Evolutionary conservation across 345 rosid genomes (phyloP).

Genomic region (Conringia planisiliqua): DNA sequence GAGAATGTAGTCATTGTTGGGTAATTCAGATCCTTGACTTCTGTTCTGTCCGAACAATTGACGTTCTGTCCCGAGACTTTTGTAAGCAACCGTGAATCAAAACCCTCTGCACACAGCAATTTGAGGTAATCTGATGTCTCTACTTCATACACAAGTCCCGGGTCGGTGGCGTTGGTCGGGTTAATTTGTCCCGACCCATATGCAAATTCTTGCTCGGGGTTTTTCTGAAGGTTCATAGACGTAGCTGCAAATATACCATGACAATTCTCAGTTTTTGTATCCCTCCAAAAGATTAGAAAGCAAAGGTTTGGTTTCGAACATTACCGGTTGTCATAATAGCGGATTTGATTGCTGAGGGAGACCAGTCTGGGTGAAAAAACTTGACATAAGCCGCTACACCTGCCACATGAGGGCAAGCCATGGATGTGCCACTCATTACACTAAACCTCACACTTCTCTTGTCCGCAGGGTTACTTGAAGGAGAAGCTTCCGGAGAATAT

Average conservation of each 20-base stretch:
- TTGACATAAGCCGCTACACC: conserved; percentile 42
- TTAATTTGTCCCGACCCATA: conserved; percentile 27
- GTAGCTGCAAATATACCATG: conserved; percentile 15
- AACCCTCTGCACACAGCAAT: conserved; percentile 24
- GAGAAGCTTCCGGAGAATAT: conserved; percentile 23
- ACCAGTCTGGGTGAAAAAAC: conserved; percentile 44
- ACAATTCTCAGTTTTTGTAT: not conserved
- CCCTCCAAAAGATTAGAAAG: not conserved
- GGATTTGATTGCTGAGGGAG: conserved; percentile 42
- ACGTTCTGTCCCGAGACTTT: conserved; percentile 12
- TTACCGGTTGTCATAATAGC: conserved; percentile 45
- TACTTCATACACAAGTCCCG: conserved; percentile 32
- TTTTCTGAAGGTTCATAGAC: conserved; percentile 18
- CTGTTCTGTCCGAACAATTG: conserved; percentile 18
- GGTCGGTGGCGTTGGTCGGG: conserved; percentile 27
- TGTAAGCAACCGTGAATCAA: conserved; percentile 7
- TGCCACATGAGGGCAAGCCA: conserved; percentile 49
- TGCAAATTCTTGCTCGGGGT: conserved; percentile 27
- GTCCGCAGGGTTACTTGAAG: conserved; percentile 2
- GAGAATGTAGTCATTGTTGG: conserved; percentile 33
- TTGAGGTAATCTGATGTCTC: conserved; percentile 22
- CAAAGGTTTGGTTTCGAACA: not conserved
- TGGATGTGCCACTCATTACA: conserved; percentile 40
- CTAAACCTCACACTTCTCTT: conserved; percentile 23
- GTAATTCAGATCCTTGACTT: conserved; percentile 35